Percentiles rank a stretch among this genome's conserved stretches.
Evolutionary conservation across 78 protist genomes (phyloP).

Genomic region (Creolimax fragrantissima): DNA sequence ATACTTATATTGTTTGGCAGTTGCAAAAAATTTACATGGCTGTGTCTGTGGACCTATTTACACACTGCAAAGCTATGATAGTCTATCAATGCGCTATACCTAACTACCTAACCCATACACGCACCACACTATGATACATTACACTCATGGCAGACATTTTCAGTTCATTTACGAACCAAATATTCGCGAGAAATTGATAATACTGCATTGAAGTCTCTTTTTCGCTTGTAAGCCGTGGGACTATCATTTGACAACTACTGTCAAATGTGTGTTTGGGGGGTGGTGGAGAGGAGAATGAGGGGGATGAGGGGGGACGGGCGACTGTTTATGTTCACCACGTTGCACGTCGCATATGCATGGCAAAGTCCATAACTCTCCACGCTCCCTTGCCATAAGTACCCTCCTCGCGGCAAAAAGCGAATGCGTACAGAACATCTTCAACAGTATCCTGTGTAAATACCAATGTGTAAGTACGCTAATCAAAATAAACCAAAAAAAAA

Average conservation of each 20-base stretch:
- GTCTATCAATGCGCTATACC: too few relatives aligned
- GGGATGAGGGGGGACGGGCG: not conserved
- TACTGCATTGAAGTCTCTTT: not conserved
- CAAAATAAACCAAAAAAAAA: too few relatives aligned
- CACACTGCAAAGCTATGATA: too few relatives aligned
- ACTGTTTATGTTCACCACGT: not conserved
- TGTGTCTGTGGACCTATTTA: too few relatives aligned
- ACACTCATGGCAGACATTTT: not conserved
- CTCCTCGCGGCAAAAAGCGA: constrained; percentile 10
- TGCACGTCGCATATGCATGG: not conserved
- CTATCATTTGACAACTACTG: not conserved
- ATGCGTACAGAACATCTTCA: not conserved
- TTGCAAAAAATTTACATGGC: too few relatives aligned
- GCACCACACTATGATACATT: too few relatives aligned
- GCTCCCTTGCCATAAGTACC: constrained; percentile 4
- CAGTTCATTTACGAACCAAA: not conserved
- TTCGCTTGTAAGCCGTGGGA: not conserved
- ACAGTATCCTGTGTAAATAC: not conserved
- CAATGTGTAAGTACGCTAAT: too few relatives aligned
- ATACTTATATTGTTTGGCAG: too few relatives aligned
- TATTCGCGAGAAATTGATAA: not conserved
- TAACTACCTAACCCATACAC: too few relatives aligned
- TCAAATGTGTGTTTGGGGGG: not conserved
- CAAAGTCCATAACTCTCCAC: not conserved
- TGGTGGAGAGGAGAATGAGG: not conserved